These are phyloP conservation scores for Lachnellula subtilissima DNA, from an alignment of 2,329 filamentous ascomycete genomes.

Conservation along the genomic window DNA sequence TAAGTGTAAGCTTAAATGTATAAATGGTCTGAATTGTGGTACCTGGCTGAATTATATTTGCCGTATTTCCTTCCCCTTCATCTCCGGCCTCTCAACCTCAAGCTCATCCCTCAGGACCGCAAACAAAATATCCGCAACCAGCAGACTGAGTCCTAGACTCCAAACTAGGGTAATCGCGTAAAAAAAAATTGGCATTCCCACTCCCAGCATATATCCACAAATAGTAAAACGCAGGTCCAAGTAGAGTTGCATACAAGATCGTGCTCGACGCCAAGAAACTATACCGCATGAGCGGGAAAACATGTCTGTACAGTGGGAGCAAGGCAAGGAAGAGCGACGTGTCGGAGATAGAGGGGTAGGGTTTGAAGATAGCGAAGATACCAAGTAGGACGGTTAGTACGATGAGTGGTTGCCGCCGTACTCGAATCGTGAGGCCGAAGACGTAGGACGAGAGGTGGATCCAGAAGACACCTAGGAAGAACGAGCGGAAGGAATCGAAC, in stretches of 20 bases:
- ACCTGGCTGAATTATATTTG: conserved; percentile 27
- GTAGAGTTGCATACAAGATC: conserved; percentile 78
- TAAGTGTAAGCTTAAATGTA: no score
- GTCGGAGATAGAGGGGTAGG: conserved; percentile 90
- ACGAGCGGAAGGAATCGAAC: conserved; percentile 95
- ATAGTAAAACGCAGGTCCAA: conserved; percentile 94
- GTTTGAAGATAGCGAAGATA: conserved; percentile 92
- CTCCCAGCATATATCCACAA: conserved; percentile 98
- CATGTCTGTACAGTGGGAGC: conserved; percentile 81
- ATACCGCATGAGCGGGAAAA: conserved; percentile 91
- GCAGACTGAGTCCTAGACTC: conserved; percentile 81
- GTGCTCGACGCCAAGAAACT: conserved; percentile 80
- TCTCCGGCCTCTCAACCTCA: conserved; percentile 86
- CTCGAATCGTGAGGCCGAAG: conserved; percentile 74
- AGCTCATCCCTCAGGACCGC: conserved; percentile 87
- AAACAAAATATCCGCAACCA: conserved; percentile 84
- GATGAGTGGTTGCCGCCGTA: conserved; percentile 81
- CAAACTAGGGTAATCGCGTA: conserved; percentile 99
- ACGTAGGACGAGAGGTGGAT: conserved; percentile 89
- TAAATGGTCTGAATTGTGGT: no score
- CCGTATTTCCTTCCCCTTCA: conserved; percentile 75
- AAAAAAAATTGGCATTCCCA: conserved; percentile 98
- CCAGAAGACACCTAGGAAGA: conserved; percentile 98
- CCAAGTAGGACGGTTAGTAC: conserved; percentile 80
- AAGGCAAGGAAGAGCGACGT: conserved; percentile 79